A percentile compares a stretch with the other conserved stretches of the same genome.
Evolutionary conservation across 352 stramenopile species (phyloP).

Genomic region (Blastocystis sp.): DNA sequence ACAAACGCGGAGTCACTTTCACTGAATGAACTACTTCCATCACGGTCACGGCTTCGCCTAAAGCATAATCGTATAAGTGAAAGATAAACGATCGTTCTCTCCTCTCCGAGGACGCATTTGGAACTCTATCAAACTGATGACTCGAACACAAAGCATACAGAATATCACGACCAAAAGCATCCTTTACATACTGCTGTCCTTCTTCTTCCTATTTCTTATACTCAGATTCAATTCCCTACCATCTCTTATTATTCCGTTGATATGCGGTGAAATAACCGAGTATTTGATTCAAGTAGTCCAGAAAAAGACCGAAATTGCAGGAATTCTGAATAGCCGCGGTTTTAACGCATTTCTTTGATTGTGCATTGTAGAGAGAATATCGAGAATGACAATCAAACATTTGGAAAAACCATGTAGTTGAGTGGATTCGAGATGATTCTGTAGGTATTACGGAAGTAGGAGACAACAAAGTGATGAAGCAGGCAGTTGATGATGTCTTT

Average conservation of each 20-base stretch:
- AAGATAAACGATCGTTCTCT: background rate
- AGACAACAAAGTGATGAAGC: slow-evolving; percentile 61
- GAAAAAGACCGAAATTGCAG: background rate
- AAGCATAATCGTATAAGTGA: background rate
- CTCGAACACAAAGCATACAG: background rate
- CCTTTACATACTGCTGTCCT: background rate
- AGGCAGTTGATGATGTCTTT: slow-evolving; percentile 25
- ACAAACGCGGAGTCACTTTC: background rate
- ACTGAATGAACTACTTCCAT: background rate
- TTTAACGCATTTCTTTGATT: background rate
- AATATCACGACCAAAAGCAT: slow-evolving; percentile 56
- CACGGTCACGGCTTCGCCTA: background rate
- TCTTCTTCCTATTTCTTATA: background rate
- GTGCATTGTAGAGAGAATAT: background rate
- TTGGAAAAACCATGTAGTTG: background rate
- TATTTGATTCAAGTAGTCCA: background rate
- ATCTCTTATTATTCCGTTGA: background rate
- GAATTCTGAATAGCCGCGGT: background rate
- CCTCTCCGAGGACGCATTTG: background rate
- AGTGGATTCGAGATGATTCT: background rate
- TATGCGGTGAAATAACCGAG: background rate
- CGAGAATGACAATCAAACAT: slow-evolving; percentile 43
- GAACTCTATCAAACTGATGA: background rate
- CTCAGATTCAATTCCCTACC: background rate
- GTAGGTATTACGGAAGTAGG: slow-evolving; percentile 50